phyloP scores from a whole-genome alignment of 768 basidiomycete species.

The Collybia nuda region DNA sequence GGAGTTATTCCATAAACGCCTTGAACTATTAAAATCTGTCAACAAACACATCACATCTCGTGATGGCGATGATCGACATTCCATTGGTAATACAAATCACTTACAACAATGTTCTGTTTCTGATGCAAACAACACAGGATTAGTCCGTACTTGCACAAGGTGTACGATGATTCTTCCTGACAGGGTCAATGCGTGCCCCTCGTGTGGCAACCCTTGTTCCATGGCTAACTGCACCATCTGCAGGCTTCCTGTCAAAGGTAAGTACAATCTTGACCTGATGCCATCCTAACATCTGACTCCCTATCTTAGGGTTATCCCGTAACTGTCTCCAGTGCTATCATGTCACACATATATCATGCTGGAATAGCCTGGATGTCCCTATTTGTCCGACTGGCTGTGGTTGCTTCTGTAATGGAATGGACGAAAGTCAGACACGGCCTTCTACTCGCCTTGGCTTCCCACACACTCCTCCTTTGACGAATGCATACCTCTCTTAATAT shows the following conservation, averaged over 20 bases:
- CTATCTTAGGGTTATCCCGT: conserved; percentile 54
- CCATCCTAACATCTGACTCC: background rate
- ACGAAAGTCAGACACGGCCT: conserved; percentile 18
- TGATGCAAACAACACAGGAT: conserved; percentile 27
- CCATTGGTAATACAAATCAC: conserved; percentile 31
- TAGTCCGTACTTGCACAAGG: conserved; percentile 45
- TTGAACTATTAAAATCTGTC: conserved; percentile 72
- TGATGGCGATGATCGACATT: conserved; percentile 22
- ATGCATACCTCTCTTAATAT: too few relatives aligned
- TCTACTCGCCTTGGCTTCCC: conserved; percentile 14
- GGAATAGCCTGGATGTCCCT: conserved; percentile 47
- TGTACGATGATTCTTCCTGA: conserved; percentile 37
- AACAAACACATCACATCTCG: conserved; percentile 23
- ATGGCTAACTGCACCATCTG: conserved; percentile 69
- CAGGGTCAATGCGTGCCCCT: conserved; percentile 37
- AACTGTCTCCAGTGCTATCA: conserved; percentile 65
- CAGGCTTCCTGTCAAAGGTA: conserved; percentile 74
- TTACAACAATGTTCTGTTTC: background rate
- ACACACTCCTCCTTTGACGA: conserved; percentile 11
- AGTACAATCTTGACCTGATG: conserved; percentile 6
- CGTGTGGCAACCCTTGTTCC: conserved; percentile 40
- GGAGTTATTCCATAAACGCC: conserved; percentile 67
- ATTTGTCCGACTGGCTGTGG: conserved; percentile 71
- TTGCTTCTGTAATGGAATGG: conserved; percentile 49
- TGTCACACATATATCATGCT: conserved; percentile 66